Percentiles rank a stretch among this genome's conserved stretches.
phyloP scores from a whole-genome alignment of 1,284 basidiomycete species.

The Rhodotorula sp. region DNA sequence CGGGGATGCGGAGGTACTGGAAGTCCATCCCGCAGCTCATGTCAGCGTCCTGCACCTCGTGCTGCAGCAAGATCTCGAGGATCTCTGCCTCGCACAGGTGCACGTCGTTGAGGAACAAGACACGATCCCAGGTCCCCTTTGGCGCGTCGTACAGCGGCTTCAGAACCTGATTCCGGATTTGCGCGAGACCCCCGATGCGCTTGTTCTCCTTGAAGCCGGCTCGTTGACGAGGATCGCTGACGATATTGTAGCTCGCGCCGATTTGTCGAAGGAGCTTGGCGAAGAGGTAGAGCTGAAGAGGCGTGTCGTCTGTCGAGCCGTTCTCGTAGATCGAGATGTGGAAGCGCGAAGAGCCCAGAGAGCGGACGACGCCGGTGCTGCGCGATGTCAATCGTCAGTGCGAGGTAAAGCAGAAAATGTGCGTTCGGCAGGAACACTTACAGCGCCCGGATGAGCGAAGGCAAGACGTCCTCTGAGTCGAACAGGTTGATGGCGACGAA shows the following conservation, averaged over 20 bases:
- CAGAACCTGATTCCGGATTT: constrained; percentile 51
- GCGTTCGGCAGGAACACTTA: constrained; percentile 19
- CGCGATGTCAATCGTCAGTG: too few relatives aligned
- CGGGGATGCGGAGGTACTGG: constrained; percentile 34
- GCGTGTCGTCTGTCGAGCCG: constrained; percentile 42
- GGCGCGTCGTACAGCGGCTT: constrained; percentile 48
- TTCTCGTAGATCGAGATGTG: constrained; percentile 45
- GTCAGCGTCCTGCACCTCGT: constrained; percentile 50
- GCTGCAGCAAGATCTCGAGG: constrained; percentile 52
- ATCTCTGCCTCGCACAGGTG: constrained; percentile 51
- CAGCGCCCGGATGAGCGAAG: constrained; percentile 41
- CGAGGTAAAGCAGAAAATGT: too few relatives aligned
- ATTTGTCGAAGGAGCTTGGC: constrained; percentile 33
- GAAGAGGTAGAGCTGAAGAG: constrained; percentile 33
- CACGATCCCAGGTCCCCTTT: constrained; percentile 46
- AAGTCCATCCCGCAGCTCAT: constrained; percentile 54
- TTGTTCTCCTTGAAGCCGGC: constrained; percentile 8
- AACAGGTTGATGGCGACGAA: constrained; percentile 44
- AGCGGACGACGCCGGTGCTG: not conserved
- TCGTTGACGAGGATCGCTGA: constrained; percentile 5
- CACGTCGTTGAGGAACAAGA: constrained; percentile 53
- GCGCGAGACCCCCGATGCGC: constrained; percentile 50
- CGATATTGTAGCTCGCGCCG: constrained; percentile 38
- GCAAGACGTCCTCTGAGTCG: constrained; percentile 37
- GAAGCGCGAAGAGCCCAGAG: constrained; percentile 38